A percentile compares a stretch with the other conserved stretches of the same genome.
Evolutionary conservation across 2,329 filamentous ascomycete genomes (phyloP).

Genomic region (Rutstroemia sp.): DNA sequence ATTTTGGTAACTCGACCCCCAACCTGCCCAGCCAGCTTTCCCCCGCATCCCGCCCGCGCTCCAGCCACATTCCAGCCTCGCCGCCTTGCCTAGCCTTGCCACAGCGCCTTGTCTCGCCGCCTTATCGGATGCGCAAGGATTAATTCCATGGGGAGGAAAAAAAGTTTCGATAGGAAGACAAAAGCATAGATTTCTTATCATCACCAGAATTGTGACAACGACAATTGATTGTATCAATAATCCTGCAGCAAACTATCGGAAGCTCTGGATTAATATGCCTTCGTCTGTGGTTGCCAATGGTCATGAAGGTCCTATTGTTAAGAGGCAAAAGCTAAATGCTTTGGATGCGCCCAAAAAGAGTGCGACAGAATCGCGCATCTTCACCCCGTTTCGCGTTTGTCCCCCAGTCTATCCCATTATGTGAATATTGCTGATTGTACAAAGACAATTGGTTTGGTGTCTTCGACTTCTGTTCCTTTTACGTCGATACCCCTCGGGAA

Average conservation of each 20-base stretch:
- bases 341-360: conserved; percentile 34
- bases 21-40: too few relatives aligned
- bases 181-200: neutral
- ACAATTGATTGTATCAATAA: neutral
- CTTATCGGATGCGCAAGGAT: neutral
- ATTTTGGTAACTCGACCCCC: too few relatives aligned
- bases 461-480: conserved; percentile 84
- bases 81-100: too few relatives aligned
- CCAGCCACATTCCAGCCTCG: too few relatives aligned
- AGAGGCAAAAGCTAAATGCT: conserved; percentile 63
- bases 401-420: neutral
- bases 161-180: neutral
- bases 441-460: conserved; percentile 88
- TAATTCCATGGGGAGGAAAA: neutral
- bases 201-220: neutral
- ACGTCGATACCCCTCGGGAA: conserved; percentile 84
- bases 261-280: conserved; percentile 35
- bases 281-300: conserved; percentile 33
- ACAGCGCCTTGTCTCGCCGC: too few relatives aligned
- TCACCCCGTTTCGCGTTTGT: conserved; percentile 85
- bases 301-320: conserved; percentile 56
- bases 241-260: neutral
- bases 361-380: conserved; percentile 64
- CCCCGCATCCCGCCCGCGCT: too few relatives aligned
- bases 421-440: conserved; percentile 12